Conservation (phyloP, 2,329 filamentous ascomycete species). For the Claviceps arundinis region DNA sequence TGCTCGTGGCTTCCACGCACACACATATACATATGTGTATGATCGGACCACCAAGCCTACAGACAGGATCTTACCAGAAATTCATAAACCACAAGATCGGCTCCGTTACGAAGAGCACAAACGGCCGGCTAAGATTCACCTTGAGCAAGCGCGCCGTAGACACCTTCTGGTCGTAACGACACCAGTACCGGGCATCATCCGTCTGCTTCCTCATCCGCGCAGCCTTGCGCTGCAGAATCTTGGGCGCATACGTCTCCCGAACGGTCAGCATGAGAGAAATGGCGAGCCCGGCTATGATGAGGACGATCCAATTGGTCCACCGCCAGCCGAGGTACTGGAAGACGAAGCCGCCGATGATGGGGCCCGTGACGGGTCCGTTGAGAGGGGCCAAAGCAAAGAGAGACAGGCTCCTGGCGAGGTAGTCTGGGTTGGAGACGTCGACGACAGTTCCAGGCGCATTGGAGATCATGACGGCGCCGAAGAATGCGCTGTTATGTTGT, state of each 20-base stretch:
- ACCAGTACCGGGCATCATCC: conserved; percentile 62
- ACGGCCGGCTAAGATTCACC: conserved; percentile 63
- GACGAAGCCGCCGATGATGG: conserved; percentile 58
- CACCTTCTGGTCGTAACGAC: conserved; percentile 61
- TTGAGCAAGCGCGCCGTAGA: conserved; percentile 55
- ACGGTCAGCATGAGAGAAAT: conserved; percentile 45
- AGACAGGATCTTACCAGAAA: conserved; percentile 35
- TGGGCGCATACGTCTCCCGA: conserved; percentile 66
- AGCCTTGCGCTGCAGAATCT: conserved; percentile 54
- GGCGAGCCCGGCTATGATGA: conserved; percentile 56
- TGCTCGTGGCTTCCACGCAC: no score
- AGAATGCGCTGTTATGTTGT: conserved; percentile 27
- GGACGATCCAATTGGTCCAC: conserved; percentile 71
- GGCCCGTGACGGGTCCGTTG: conserved; percentile 47
- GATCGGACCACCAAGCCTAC: not conserved
- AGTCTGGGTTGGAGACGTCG: conserved; percentile 70
- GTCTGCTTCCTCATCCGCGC: conserved; percentile 51
- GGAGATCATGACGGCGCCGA: conserved; percentile 61
- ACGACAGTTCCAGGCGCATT: conserved; percentile 74
- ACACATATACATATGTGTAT: no score
- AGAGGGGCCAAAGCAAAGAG: conserved; percentile 56
- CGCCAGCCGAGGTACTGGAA: conserved; percentile 67
- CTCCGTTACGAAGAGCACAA: conserved; percentile 64
- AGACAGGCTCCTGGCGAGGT: conserved; percentile 73
- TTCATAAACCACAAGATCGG: conserved; percentile 66